Conservation (phyloP, 805 yeast genomes). For the Myxozyma melibiosi region DNA sequence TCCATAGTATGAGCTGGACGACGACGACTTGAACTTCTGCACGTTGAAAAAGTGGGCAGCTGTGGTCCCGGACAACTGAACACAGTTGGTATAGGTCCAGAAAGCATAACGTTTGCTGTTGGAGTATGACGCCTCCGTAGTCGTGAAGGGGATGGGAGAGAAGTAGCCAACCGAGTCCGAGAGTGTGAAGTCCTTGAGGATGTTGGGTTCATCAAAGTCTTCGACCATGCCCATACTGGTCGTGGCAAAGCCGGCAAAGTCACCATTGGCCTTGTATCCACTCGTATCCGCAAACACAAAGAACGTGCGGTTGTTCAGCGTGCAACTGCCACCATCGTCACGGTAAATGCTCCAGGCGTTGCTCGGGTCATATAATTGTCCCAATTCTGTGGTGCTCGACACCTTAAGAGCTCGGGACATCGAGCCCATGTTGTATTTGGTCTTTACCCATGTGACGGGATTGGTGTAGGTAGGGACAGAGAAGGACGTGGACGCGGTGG, state of each 20-base stretch:
- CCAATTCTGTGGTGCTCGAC: slow-evolving; percentile 2
- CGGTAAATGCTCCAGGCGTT: slow-evolving; percentile 23
- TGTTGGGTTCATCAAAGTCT: slow-evolving; percentile 3
- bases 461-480: slow-evolving; percentile 7
- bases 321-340: slow-evolving; percentile 32
- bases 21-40: slow-evolving; percentile 8
- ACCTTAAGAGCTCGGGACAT: slow-evolving; percentile 4
- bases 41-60: slow-evolving; percentile 24
- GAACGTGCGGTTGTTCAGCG: slow-evolving; percentile 25
- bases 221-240: slow-evolving; percentile 9
- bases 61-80: slow-evolving; percentile 10
- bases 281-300: slow-evolving; percentile 21
- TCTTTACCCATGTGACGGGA: slow-evolving; percentile 1
- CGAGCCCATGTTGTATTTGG: slow-evolving; percentile 10
- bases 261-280: slow-evolving; percentile 15
- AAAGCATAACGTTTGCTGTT: slow-evolving; percentile 14
- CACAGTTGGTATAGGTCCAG: slow-evolving; percentile 30
- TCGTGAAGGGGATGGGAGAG: slow-evolving; percentile 24
- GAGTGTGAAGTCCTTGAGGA: slow-evolving; percentile 12
- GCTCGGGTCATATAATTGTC: slow-evolving; percentile 14
- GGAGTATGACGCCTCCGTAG: slow-evolving; percentile 7
- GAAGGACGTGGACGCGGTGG: slow-evolving; percentile 14
- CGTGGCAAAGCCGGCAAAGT: slow-evolving; percentile 12
- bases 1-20: slow-evolving; percentile 3
- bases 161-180: slow-evolving; percentile 4